These are phyloP conservation scores for Plasmodium fragile DNA, from an alignment of 169 alveolate genomes.

Conservation along the genomic window DNA sequence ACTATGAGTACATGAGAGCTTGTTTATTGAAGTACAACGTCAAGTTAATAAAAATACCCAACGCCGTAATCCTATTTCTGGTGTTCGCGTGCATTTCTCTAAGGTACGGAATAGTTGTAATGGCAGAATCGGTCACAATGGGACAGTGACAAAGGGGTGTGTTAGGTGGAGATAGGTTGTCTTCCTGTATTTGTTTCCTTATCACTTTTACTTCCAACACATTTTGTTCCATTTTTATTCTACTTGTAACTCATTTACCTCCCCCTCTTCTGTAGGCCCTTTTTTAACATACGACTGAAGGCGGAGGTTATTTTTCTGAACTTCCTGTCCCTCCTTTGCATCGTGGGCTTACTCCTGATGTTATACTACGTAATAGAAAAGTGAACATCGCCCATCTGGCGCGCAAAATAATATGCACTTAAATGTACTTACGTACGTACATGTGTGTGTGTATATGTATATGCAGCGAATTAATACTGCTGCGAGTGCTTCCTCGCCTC, in stretches of 20 bases:
- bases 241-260: not conserved
- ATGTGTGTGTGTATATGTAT: not conserved
- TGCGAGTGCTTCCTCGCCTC: not conserved
- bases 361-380: constrained; percentile 62
- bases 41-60: constrained; percentile 84
- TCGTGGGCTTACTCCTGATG: constrained; percentile 70
- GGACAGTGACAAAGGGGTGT: not conserved
- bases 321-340: constrained; percentile 73
- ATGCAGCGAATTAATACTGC: not conserved
- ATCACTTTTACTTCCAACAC: not conserved
- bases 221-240: not conserved
- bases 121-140: not conserved
- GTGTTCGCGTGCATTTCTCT: constrained; percentile 76
- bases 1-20: constrained; percentile 88
- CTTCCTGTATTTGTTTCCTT: constrained; percentile 6
- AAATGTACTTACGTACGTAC: not conserved
- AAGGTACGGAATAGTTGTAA: constrained; percentile 70
- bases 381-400: not conserved
- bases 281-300: constrained; percentile 79
- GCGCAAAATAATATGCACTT: not conserved
- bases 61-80: constrained; percentile 79
- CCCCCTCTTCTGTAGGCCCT: constrained; percentile 74
- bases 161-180: not conserved
- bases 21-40: constrained; percentile 81
- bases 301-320: constrained; percentile 80